Evolutionary conservation across 345 rosid genomes (phyloP).

Genomic region (Populus pruinosa): DNA sequence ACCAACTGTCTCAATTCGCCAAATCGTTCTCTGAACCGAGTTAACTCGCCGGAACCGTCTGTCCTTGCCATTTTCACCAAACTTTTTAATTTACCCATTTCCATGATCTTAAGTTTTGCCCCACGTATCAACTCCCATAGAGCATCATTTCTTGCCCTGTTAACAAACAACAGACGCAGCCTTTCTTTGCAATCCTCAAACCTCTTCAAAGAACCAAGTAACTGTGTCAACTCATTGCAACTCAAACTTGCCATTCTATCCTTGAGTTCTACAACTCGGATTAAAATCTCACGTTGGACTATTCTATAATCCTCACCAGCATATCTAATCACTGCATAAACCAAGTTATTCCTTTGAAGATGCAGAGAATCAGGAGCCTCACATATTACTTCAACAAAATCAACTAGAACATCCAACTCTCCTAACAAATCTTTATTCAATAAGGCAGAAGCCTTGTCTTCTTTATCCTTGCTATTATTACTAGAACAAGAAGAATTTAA

Average conservation of each 20-base stretch:
- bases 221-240: conserved; percentile 31
- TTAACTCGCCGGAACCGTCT: conserved; percentile 14
- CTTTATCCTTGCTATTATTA: not conserved
- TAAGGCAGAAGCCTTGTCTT: conserved; percentile 12
- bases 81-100: conserved; percentile 19
- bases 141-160: conserved; percentile 39
- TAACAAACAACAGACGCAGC: conserved; percentile 39
- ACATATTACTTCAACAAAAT: conserved; percentile 25
- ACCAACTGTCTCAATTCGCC: not conserved
- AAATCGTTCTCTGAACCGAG: conserved; percentile 1
- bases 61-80: conserved; percentile 10
- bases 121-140: conserved; percentile 43
- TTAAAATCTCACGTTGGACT: conserved; percentile 36
- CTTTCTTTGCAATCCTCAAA: conserved; percentile 39
- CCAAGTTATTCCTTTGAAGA: conserved; percentile 42
- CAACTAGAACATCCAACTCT: conserved; percentile 38
- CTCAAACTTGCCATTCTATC: conserved; percentile 30
- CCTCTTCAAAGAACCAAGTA: conserved; percentile 22
- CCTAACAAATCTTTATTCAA: conserved; percentile 30
- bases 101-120: conserved; percentile 11
- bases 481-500: conserved; percentile 13
- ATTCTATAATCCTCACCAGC: conserved; percentile 48
- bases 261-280: conserved; percentile 39
- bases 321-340: conserved; percentile 44
- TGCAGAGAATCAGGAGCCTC: conserved; percentile 41